A percentile compares a stretch with the other conserved stretches of the same genome.
These are phyloP conservation scores for Nemania diffusa DNA, from an alignment of 2,329 filamentous ascomycete species.

Conservation along the genomic window DNA sequence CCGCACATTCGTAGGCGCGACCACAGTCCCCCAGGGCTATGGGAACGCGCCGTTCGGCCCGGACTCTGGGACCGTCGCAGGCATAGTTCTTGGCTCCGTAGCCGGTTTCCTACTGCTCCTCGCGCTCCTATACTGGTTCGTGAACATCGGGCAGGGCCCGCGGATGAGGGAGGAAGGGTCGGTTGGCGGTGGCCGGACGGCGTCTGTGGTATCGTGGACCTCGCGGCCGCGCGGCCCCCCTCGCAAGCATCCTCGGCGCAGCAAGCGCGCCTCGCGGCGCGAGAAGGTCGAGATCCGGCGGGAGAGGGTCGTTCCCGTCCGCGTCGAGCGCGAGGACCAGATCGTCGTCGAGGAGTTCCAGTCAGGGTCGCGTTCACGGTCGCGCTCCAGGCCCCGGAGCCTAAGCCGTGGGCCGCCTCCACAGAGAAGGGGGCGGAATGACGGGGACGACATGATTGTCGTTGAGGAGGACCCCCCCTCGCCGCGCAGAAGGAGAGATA, in stretches of 20 bases:
- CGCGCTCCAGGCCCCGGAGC: constrained; percentile 22
- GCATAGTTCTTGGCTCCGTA: constrained; percentile 53
- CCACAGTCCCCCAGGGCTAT: constrained; percentile 53
- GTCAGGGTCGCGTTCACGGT: constrained; percentile 26
- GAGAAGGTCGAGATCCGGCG: constrained; percentile 48
- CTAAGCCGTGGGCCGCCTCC: constrained; percentile 39
- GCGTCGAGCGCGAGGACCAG: constrained; percentile 40
- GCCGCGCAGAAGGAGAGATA: constrained; percentile 44
- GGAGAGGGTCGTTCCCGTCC: constrained; percentile 29
- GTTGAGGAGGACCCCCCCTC: constrained; percentile 52
- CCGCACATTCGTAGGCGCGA: constrained; percentile 45
- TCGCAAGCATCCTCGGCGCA: constrained; percentile 27
- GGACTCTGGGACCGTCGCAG: constrained; percentile 50
- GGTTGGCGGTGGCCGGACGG: constrained; percentile 42
- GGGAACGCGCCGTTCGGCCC: constrained; percentile 57
- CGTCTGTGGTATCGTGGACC: constrained; percentile 48
- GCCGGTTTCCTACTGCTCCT: constrained; percentile 53
- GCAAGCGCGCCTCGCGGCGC: constrained; percentile 33
- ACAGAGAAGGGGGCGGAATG: constrained; percentile 35
- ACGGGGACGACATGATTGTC: constrained; percentile 54
- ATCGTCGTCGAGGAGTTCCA: constrained; percentile 48
- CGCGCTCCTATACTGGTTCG: constrained; percentile 46
- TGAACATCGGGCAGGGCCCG: constrained; percentile 43
- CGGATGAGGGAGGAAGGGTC: constrained; percentile 48
- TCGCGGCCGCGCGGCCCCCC: constrained; percentile 40